Conservation (phyloP, 208 protist genomes). For the Trypanosoma vivax region DNA sequence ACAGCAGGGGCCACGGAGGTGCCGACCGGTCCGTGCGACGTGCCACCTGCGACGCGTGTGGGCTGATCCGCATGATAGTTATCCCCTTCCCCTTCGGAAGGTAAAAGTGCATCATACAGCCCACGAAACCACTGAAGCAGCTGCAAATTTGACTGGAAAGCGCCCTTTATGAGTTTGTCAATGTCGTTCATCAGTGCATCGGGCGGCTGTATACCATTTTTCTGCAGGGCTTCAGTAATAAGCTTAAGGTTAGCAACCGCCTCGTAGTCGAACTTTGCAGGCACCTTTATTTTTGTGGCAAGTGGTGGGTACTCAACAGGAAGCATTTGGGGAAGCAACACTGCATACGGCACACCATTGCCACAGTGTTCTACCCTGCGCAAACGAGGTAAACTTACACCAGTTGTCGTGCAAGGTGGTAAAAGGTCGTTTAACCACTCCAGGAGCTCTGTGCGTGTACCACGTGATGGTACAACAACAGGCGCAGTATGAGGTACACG, state of each 20-base stretch:
- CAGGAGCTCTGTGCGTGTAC: slow-evolving; percentile 62
- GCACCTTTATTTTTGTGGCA: slow-evolving; percentile 86
- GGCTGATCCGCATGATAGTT: not conserved
- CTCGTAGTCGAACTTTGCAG: slow-evolving; percentile 91
- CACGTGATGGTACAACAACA: slow-evolving; percentile 42
- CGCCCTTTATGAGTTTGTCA: slow-evolving; percentile 89
- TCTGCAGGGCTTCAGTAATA: slow-evolving; percentile 88
- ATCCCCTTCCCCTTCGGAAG: not conserved
- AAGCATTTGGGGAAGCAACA: slow-evolving; percentile 90
- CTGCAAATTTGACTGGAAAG: slow-evolving; percentile 96
- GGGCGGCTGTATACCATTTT: slow-evolving; percentile 72
- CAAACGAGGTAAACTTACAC: slow-evolving; percentile 24
- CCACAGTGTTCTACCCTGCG: slow-evolving; percentile 80
- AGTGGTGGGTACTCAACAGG: slow-evolving; percentile 71
- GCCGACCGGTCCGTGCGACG: too few relatives aligned
- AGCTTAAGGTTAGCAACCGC: slow-evolving; percentile 95
- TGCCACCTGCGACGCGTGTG: slow-evolving; percentile 12
- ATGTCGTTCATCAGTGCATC: slow-evolving; percentile 73
- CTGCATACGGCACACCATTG: slow-evolving; percentile 87
- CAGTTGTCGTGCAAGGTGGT: slow-evolving; percentile 26
- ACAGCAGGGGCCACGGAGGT: too few relatives aligned
- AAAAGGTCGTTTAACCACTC: slow-evolving; percentile 66
- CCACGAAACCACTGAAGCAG: slow-evolving; percentile 96
- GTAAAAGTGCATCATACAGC: slow-evolving; percentile 37
- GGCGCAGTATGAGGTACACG: slow-evolving; percentile 28